Percentiles rank a stretch among this genome's conserved stretches.
Conservation (phyloP, 257 asterid genomes). For the Plantago ovata region DNA sequence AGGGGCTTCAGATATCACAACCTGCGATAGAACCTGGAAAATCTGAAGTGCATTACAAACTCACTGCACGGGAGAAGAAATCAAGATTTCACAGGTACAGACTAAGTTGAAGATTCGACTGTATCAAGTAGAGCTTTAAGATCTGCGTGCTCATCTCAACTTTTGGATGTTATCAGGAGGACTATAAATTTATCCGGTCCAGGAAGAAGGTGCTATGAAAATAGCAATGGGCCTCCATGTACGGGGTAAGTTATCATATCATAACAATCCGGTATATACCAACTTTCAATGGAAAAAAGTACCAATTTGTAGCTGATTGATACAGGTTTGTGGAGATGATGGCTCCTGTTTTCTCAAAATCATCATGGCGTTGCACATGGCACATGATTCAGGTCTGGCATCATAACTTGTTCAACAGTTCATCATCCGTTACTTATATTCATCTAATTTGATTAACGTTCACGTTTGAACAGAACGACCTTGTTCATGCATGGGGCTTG, state of each 20-base stretch:
- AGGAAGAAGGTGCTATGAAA: constrained; percentile 44
- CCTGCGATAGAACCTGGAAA: constrained; percentile 65
- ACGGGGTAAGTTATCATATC: constrained; percentile 66
- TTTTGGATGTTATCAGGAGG: constrained; percentile 36
- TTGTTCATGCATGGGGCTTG: constrained; percentile 71
- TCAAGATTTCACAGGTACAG: constrained; percentile 61
- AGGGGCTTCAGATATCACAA: constrained; percentile 77
- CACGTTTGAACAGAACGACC: constrained; percentile 47
- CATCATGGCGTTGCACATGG: constrained; percentile 79
- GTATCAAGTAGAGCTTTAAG: too few species aligned
- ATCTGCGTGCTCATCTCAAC: background rate
- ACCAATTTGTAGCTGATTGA: too few species aligned
- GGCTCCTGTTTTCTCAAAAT: constrained; percentile 78
- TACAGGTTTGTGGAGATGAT: constrained; percentile 76
- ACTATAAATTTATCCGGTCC: constrained; percentile 36
- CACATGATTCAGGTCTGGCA: constrained; percentile 68
- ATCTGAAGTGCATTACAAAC: constrained; percentile 60
- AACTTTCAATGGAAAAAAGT: too few species aligned
- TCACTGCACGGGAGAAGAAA: constrained; percentile 43
- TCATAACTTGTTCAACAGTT: background rate
- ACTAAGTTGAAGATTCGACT: background rate
- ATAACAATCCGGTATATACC: too few species aligned
- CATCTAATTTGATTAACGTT: background rate
- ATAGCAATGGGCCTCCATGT: constrained; percentile 63
- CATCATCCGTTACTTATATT: background rate